Base-by-base conservation (phyloP, 495 filamentous ascomycete genomes). In the Penicillium bovifimosum region DNA sequence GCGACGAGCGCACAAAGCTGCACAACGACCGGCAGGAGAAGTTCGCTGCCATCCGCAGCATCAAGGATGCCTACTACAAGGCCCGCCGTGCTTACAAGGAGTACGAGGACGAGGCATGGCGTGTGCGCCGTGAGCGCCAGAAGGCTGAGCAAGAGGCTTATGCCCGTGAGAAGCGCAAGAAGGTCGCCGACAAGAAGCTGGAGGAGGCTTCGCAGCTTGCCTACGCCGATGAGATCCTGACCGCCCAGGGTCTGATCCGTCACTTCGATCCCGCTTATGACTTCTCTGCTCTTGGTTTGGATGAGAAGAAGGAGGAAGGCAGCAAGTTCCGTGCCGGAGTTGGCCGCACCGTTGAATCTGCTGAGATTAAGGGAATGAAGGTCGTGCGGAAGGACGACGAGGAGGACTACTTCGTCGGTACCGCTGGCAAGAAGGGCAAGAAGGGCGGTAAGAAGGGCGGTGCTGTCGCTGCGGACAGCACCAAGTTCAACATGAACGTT, bases 171-270 rank as follows among this genome's bases (percentile, higher is more conserved):
- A 86, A 86, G 74, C 81, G 84, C 70, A 90, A 86, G 75, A 86
- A 91, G 72, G 76, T 87, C 27, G 93, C 93, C 16, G 80, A 79
- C 45, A 78, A 91, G 76, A 86, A 88, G 70, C 81, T 96, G 41
- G 91, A 91, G 65, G 91, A 96, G 72, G 93, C 95, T 52, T 91
- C 88, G 47, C 79, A 84, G 56, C 90, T 82, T 0, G 93, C 93
- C 36, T 99, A 89, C 73, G 75, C 86, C 40, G 89, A 95, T 51
- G 89, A 97, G 75, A 95, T 99, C 62, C 78, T 88, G 40, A 85
- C 86, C 44, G 88, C 89, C 32, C 85, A 91, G 69, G 85, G 82
- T 62, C 77, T 99, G 9, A 86, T 96, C 52, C 84, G 85, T 44
- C 91, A 90, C 80, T 91, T 97, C 61, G 90, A 97, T 66, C 91